These are phyloP conservation scores for Exophiala spinifera DNA, from an alignment of 2,329 filamentous ascomycete genomes.

Conservation along the genomic window DNA sequence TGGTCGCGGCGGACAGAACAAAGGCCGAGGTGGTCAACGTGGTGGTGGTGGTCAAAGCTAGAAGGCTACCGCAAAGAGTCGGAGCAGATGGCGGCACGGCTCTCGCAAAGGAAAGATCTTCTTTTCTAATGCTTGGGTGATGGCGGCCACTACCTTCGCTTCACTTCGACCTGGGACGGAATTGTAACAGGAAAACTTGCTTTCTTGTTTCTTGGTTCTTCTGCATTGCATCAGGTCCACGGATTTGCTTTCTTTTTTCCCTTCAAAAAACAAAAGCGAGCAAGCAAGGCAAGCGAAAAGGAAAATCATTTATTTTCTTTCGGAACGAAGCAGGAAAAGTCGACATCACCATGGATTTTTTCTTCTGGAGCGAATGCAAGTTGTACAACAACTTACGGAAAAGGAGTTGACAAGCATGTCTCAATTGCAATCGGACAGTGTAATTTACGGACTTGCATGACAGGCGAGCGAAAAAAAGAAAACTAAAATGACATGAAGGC, in stretches of 20 bases:
- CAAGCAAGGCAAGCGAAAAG: neutral
- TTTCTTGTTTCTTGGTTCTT: conserved; percentile 5
- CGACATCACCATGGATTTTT: conserved; percentile 1
- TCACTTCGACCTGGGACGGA: neutral
- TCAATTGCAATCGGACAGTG: neutral
- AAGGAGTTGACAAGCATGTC: neutral
- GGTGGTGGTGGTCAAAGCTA: conserved; percentile 22
- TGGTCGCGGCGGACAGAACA: conserved; percentile 31
- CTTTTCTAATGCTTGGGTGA: too few species aligned
- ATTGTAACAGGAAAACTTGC: neutral
- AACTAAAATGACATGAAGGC: too few species aligned
- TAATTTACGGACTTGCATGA: neutral
- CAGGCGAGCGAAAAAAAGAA: too few species aligned
- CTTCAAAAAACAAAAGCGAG: conserved; percentile 3
- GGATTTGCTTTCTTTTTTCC: neutral
- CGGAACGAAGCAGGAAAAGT: neutral
- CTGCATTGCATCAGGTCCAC: conserved; percentile 12
- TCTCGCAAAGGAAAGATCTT: too few species aligned
- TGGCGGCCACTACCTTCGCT: neutral
- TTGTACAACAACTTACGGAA: conserved; percentile 1
- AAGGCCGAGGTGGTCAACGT: conserved; percentile 17
- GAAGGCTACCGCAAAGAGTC: neutral
- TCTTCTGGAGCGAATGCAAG: too few species aligned
- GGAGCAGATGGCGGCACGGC: too few species aligned
- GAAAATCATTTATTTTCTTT: neutral